Conservation (phyloP, 2,329 filamentous ascomycete genomes). For the Leptographium radiaticola region DNA sequence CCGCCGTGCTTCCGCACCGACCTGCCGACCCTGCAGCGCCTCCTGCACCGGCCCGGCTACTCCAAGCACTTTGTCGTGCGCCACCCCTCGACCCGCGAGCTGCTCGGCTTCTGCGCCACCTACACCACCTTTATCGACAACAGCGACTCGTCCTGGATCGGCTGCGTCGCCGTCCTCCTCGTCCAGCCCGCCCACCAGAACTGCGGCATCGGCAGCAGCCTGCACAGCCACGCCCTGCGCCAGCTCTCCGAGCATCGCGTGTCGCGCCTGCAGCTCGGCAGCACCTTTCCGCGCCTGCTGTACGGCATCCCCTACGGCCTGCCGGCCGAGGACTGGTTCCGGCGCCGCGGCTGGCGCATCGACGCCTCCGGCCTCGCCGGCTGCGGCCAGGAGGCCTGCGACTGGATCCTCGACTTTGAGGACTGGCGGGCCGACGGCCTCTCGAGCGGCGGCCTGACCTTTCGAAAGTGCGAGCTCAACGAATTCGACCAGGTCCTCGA, state of each 20-base stretch:
- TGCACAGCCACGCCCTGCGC: constrained; percentile 37
- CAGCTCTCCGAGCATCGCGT: constrained; percentile 37
- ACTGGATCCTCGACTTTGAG: constrained; percentile 40
- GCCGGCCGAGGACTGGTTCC: constrained; percentile 36
- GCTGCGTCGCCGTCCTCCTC: constrained; percentile 40
- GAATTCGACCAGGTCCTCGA: constrained; percentile 35
- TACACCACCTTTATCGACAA: constrained; percentile 44
- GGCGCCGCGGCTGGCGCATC: constrained; percentile 38
- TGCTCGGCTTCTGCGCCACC: constrained; percentile 47
- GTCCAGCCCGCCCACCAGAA: constrained; percentile 34
- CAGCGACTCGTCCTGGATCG: constrained; percentile 37
- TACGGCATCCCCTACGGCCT: constrained; percentile 36
- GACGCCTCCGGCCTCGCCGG: constrained; percentile 26
- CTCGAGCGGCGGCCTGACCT: constrained; percentile 26
- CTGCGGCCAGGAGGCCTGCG: constrained; percentile 34
- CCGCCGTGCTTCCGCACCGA: constrained; percentile 33
- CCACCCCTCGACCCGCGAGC: constrained; percentile 26
- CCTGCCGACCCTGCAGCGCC: constrained; percentile 25
- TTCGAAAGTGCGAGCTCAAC: constrained; percentile 29
- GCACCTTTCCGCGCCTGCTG: constrained; percentile 43
- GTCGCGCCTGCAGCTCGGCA: constrained; percentile 41
- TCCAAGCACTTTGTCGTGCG: constrained; percentile 43
- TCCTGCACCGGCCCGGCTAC: constrained; percentile 42
- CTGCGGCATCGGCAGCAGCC: constrained; percentile 37
- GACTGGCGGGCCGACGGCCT: constrained; percentile 31